A percentile compares a stretch with the other conserved stretches of the same genome.
Evolutionary conservation across 169 alveolate species (phyloP).

Genomic region (Eimeria praecox): DNA sequence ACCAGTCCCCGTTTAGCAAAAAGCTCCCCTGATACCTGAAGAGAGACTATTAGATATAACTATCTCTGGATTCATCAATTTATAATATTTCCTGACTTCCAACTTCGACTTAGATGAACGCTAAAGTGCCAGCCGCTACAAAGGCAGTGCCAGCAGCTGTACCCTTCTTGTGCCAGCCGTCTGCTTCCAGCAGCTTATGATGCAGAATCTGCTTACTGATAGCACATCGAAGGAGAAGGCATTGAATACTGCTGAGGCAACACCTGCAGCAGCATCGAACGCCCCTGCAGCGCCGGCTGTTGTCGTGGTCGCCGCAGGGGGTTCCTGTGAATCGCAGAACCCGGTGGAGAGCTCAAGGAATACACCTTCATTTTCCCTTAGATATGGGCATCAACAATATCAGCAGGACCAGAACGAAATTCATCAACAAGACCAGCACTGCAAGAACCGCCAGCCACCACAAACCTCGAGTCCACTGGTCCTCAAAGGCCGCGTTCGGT

Average conservation of each 20-base stretch:
- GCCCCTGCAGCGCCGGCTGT: neutral
- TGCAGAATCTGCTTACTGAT: slow-evolving; percentile 17
- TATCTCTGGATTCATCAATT: neutral
- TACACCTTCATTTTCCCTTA: neutral
- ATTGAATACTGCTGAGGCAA: neutral
- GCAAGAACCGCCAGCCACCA: neutral
- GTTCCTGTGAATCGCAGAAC: neutral
- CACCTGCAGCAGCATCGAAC: neutral
- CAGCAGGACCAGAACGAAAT: neutral
- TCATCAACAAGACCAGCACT: neutral
- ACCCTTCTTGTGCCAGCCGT: neutral
- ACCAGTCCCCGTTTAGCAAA: neutral
- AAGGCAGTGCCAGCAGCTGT: slow-evolving; percentile 19
- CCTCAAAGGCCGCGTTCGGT: slow-evolving; percentile 19
- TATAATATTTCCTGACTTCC: neutral
- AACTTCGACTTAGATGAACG: neutral
- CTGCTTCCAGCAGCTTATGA: slow-evolving; percentile 6
- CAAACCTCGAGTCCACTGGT: slow-evolving; percentile 20
- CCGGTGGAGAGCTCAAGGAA: neutral
- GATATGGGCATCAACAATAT: neutral
- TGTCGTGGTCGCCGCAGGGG: neutral
- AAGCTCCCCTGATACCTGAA: neutral
- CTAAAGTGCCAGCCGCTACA: neutral
- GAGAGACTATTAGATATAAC: neutral
- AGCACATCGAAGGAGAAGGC: neutral